These are phyloP conservation scores for Termitomyces sp. DNA, from an alignment of 768 basidiomycete species.

Conservation along the genomic window DNA sequence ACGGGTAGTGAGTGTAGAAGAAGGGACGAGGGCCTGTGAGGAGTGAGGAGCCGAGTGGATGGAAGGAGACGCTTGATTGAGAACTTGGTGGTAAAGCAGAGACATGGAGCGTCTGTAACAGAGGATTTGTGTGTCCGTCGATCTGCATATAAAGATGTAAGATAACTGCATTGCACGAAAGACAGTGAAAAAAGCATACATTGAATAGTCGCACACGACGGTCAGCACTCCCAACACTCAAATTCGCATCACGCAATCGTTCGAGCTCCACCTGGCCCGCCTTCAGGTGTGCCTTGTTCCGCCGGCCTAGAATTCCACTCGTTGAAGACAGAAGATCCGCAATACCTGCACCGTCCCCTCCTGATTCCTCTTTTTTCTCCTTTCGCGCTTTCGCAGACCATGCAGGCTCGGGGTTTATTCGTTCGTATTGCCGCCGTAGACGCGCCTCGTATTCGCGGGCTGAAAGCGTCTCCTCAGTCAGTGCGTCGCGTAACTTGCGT, in stretches of 20 bases:
- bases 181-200: slow-evolving; percentile 39
- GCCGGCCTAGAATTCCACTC: slow-evolving; percentile 42
- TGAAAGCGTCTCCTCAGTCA: slow-evolving; percentile 64
- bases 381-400: slow-evolving; percentile 80
- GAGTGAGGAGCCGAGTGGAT: slow-evolving; percentile 80
- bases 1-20: slow-evolving; percentile 85
- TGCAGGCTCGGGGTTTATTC: slow-evolving; percentile 82
- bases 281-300: slow-evolving; percentile 30
- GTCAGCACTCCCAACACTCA: slow-evolving; percentile 83
- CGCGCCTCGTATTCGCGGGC: slow-evolving; percentile 88
- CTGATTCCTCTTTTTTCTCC: slow-evolving; percentile 31
- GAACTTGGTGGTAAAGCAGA: slow-evolving; percentile 80
- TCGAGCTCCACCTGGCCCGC: slow-evolving; percentile 72
- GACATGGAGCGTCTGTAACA: slow-evolving; percentile 86
- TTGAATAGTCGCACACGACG: slow-evolving; percentile 89
- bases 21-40: slow-evolving; percentile 87
- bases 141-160: slow-evolving; percentile 50
- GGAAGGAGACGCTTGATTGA: slow-evolving; percentile 64
- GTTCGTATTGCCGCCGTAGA: slow-evolving; percentile 82
- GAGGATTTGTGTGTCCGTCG: slow-evolving; percentile 91
- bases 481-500: slow-evolving; percentile 81
- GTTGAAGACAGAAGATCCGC: slow-evolving; percentile 58
- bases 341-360: slow-evolving; percentile 37
- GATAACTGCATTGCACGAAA: neutral
- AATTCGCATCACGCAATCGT: slow-evolving; percentile 88